Evolutionary conservation across 2,329 filamentous ascomycete genomes (phyloP).

Genomic region (Eutypella sp.): DNA sequence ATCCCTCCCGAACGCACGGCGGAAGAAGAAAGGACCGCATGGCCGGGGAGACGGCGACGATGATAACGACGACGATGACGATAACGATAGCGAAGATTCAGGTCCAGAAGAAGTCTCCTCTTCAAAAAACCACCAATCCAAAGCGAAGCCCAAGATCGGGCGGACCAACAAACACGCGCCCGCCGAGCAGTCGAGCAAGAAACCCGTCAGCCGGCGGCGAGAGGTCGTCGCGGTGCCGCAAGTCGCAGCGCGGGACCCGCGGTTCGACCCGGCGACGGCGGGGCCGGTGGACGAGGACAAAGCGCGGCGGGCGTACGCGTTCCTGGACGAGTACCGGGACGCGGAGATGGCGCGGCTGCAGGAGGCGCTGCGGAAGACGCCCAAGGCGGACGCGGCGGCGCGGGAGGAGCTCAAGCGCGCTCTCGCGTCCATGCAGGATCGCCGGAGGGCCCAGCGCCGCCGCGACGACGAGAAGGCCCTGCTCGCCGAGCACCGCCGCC

Average conservation of each 20-base stretch:
- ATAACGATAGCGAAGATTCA: slow-evolving; percentile 13
- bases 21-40: slow-evolving; percentile 26
- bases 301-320: slow-evolving; percentile 71
- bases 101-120: slow-evolving; percentile 29
- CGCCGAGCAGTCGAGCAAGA: slow-evolving; percentile 74
- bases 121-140: slow-evolving; percentile 23
- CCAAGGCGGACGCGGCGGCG: slow-evolving; percentile 26
- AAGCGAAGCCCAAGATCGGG: slow-evolving; percentile 25
- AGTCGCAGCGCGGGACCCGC: slow-evolving; percentile 67
- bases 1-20: slow-evolving; percentile 43
- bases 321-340: slow-evolving; percentile 80
- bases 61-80: slow-evolving; percentile 22
- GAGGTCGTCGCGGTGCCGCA: slow-evolving; percentile 63
- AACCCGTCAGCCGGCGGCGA: slow-evolving; percentile 75
- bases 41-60: slow-evolving; percentile 21
- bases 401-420: slow-evolving; percentile 68
- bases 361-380: slow-evolving; percentile 58
- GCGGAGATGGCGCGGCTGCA: slow-evolving; percentile 76
- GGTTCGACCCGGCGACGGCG: slow-evolving; percentile 68
- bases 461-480: slow-evolving; percentile 68
- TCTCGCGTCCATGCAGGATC: slow-evolving; percentile 74
- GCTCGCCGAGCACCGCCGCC: slow-evolving; percentile 67
- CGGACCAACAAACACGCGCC: slow-evolving; percentile 85
- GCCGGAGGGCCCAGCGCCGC: slow-evolving; percentile 63
- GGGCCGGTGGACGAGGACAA: slow-evolving; percentile 48